Evolutionary conservation across 805 yeast species (phyloP).

Genomic region (Hanseniaspora pseudoguilliermondii): DNA sequence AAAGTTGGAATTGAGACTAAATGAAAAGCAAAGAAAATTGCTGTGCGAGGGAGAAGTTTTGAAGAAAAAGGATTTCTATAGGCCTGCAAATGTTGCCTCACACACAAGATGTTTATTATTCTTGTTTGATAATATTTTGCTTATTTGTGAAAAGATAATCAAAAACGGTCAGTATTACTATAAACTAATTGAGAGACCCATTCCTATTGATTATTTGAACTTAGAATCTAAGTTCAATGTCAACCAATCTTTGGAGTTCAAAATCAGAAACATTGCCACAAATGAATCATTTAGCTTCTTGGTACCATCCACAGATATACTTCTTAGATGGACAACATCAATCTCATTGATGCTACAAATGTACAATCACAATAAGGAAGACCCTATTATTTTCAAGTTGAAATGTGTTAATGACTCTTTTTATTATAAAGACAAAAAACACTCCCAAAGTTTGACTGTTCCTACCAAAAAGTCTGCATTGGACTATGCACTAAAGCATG

Average conservation of each 20-base stretch:
- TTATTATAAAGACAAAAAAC: constrained; percentile 46
- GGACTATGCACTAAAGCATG: constrained; percentile 28
- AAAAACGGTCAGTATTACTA: constrained; percentile 28
- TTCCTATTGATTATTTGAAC: constrained; percentile 46
- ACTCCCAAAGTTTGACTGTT: constrained; percentile 40
- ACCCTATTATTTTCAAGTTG: constrained; percentile 43
- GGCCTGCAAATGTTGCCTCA: constrained; percentile 31
- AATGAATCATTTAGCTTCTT: constrained; percentile 41
- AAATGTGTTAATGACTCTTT: constrained; percentile 47
- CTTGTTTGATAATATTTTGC: constrained; percentile 55
- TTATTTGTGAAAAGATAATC: constrained; percentile 47
- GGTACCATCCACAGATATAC: constrained; percentile 36
- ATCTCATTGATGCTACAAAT: constrained; percentile 37
- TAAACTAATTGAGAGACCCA: constrained; percentile 44
- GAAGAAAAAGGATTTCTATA: constrained; percentile 52
- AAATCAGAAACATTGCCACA: constrained; percentile 47
- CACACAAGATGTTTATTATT: constrained; percentile 36
- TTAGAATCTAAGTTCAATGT: constrained; percentile 34
- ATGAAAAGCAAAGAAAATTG: constrained; percentile 43
- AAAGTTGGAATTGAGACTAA: constrained; percentile 34
- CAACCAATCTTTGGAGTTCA: constrained; percentile 26
- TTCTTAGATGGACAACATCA: constrained; percentile 45
- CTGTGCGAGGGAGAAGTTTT: constrained; percentile 45
- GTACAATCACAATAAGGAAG: constrained; percentile 29
- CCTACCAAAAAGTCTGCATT: constrained; percentile 42